Base-by-base conservation (phyloP, 2,329 filamentous ascomycete species). In the Sporothrix luriei region DNA sequence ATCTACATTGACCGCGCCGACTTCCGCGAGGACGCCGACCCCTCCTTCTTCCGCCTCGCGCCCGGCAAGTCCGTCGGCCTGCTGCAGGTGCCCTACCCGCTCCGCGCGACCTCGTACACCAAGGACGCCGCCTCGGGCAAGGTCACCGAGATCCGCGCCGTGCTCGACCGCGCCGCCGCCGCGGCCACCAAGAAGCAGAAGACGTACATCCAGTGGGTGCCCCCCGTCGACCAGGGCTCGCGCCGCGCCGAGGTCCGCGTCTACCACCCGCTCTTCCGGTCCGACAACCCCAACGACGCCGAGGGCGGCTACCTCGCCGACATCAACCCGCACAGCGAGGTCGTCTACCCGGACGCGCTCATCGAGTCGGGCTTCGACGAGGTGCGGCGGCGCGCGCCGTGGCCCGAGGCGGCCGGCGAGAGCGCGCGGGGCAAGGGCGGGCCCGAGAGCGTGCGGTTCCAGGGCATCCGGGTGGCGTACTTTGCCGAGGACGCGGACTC, bases 131-230 rank as follows among this genome's bases (percentile, higher is more conserved):
- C 21, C 82, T 83, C 57, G 82, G 89, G 74, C 26, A 75, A 76
- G 71, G 75, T 80, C 55, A 89, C 83, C 1, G 85, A 88, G 73
- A 86, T 94, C 71, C 84, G 84, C 43, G 91, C 90, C 16, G 84
- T 84, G 24, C 89, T 89, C 68, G 90, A 92, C 72, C 91, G 90
- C 71, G 90, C 9, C 92, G 71, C n/a, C n/a, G n/a, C n/a, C n/a
- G 87, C 84, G n/a, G 90, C 92, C 72, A 87, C 84, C 21, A 88
- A 90, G 76, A 87, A 88, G 75, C 88, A 90, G 54, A 94, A 96
- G 81, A 89, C 93, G 1, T 92, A 88, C 77, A 97, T 97, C 77
- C 93, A 97, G 77, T 97, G 94, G 94, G 91, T 97, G 6, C 88
- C 89, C 5, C 65, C 70, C 4, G 68, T 71, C n/a, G 68, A 51